phyloP scores from a whole-genome alignment of 768 basidiomycete species.

The Coprinopsis sp. region DNA sequence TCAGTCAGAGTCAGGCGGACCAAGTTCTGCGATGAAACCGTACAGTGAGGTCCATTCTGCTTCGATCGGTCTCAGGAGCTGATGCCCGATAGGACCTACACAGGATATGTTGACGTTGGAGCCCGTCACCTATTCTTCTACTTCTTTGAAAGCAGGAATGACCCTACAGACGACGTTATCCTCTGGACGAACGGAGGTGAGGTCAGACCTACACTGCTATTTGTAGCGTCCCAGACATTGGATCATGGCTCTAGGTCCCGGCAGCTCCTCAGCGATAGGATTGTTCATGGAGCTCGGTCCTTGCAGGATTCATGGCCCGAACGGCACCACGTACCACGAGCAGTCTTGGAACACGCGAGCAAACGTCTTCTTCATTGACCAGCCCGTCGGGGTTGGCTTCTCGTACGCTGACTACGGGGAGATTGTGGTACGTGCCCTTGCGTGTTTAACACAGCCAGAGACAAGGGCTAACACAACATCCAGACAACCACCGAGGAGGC shows the following conservation, averaged over 20 bases:
- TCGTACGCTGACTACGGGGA: constrained; percentile 65
- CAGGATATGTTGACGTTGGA: constrained; percentile 64
- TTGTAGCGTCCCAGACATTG: neutral
- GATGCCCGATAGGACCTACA: constrained; percentile 31
- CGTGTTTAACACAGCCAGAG: neutral
- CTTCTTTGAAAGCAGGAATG: constrained; percentile 69
- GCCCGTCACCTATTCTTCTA: constrained; percentile 69
- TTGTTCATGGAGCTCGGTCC: constrained; percentile 76
- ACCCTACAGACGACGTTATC: constrained; percentile 55
- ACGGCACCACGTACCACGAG: constrained; percentile 49
- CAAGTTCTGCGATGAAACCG: constrained; percentile 53
- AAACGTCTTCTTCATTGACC: constrained; percentile 60
- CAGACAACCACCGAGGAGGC: constrained; percentile 66
- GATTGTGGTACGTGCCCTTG: constrained; percentile 38
- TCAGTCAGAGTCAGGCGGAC: constrained; percentile 57
- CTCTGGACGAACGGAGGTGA: constrained; percentile 11
- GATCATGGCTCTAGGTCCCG: constrained; percentile 28
- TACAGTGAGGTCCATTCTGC: constrained; percentile 33
- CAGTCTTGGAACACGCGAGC: constrained; percentile 68
- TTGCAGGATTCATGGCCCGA: constrained; percentile 52
- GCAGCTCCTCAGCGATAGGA: constrained; percentile 46
- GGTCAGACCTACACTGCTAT: neutral
- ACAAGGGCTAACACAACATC: too few relatives aligned
- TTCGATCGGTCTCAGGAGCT: too few relatives aligned
- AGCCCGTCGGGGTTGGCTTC: constrained; percentile 58